Evolutionary conservation across 495 filamentous ascomycete species (phyloP).

Genomic region (Lasiosphaeris hirsuta): DNA sequence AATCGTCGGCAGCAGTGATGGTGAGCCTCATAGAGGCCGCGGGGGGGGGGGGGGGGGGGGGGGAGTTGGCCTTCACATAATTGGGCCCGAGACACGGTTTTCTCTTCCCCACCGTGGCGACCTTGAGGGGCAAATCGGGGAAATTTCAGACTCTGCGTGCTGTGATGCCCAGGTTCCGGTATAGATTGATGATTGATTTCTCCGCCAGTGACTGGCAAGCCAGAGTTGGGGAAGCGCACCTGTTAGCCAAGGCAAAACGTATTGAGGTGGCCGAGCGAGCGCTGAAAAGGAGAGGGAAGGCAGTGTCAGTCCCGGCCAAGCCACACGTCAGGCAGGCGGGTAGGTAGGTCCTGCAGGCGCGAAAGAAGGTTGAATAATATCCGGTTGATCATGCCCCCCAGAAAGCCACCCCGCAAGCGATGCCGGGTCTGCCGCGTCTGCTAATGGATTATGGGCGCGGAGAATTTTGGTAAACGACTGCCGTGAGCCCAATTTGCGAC

Average conservation of each 20-base stretch:
- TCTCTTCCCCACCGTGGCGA: no score
- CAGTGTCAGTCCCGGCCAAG: no score
- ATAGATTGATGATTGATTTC: not conserved
- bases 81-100: no score
- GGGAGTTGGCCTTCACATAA: no score
- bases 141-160: not conserved
- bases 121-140: not conserved
- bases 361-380: not conserved
- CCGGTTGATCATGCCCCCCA: constrained; percentile 12
- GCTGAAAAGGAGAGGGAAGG: no score
- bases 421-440: constrained; percentile 1
- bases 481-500: not conserved
- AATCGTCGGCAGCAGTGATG: not conserved
- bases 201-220: no score
- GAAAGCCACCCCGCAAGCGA: constrained; percentile 6
- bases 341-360: not conserved
- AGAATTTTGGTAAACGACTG: constrained; percentile 3
- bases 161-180: not conserved
- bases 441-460: not conserved
- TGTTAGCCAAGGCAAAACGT: no score
- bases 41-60: no score
- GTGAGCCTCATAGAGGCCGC: not conserved
- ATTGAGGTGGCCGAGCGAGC: no score
- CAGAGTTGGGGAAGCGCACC: no score
- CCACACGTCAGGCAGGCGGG: not conserved